Base-by-base conservation (phyloP, 1,139 yeast species). In the Kodamaea suecica region DNA sequence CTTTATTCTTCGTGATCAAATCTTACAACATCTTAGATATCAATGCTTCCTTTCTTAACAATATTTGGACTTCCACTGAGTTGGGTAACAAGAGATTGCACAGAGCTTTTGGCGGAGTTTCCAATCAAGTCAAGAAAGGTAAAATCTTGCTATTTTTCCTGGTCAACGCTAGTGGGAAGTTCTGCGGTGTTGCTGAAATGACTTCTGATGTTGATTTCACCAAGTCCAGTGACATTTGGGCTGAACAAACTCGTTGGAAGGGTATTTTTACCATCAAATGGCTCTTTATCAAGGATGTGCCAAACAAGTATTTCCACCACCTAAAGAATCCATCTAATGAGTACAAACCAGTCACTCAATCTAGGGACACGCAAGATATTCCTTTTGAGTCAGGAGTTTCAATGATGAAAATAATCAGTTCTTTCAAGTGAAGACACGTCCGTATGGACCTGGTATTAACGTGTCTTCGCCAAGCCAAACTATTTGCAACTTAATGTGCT, bases 181-280 rank as follows among this genome's bases (percentile, higher is more conserved):
- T 78, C 47, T 76, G 82, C 52, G 84, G 83, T 0, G 65, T 78
- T n/a, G 80, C 80, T 2, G 75, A 72, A 47, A 76, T 78, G 82
- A 56, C 52, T 4, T 56, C 64, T 7, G 52, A 54, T 20, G 49
- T 76, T 15, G 67, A 63, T 38, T 66, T 61, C 43, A 48, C 58
- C 3, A 48, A 42, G 21, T 56, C 64, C 17, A 61, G 70, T 23
- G 63, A 66, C 39, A 61, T 75, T 21, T 77, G 82, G 82, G 52
- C 55, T 2, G 77, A 73, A 43, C 56, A 60, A 26, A 52, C 63
- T 4, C 66, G 70, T 36, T 76, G 77, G 73, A 74, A 67, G 29
- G 76, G 77, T 0, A 58, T 70, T 0, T 78, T 78, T 44, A 63
- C 70, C 11, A 70, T 78, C 2, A 66, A 69, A 35, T 78, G 84